Evolutionary conservation across 148 eudicot genomes (phyloP), one percentile per base, ranked within the genome.

Genomic region (Rhododendron simsii): DNA sequence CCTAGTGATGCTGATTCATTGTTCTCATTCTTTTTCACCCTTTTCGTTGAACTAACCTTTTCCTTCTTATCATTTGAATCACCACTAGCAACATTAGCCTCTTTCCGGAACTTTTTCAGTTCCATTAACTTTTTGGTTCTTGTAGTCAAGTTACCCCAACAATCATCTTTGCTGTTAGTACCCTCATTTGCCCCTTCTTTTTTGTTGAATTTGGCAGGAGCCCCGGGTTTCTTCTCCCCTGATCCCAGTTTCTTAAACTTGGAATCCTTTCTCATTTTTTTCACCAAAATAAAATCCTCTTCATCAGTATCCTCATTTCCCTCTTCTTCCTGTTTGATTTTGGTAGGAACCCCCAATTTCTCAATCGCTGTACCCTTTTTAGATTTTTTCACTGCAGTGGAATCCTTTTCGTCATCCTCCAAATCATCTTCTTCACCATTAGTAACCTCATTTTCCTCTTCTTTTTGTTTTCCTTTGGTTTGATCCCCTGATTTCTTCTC

Each of bases 11-110:
- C 61, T 71, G 81, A 75, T 84, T 51, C 71, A 35, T 9, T 51
- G 4, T 37, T 75, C 7, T 9, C 44, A 2, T 61, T 61, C 78
- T 63, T 75, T 75, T 78, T 82, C 1, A 35, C 35, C n/a, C 28
- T 51, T 55, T 83, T 86, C 30, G 37, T 86, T 5, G 3, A 53
- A 21, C 67, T 45, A 83, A 57, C 78, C 69, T 83, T 63, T 41
- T 41, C 44, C 39, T 77, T 7, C 16, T 78, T 78, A 47, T 53
- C 55, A 47, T 47, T 13, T 39, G 26, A 84, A 73, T 4, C 67
- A 61, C 55, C 18, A 50, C 13, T 44, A 44, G 23, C 51, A 41
- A 37, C 80, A 39, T 47, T 10, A 45, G 55, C 53, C 44, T n/a
- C 81, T 45, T 41, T 28, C 3, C 15, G 67, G 50, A n/a, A 69